These are phyloP conservation scores for Pseudogymnoascus sp. DNA, from an alignment of 2,329 filamentous ascomycete genomes.

Conservation along the genomic window DNA sequence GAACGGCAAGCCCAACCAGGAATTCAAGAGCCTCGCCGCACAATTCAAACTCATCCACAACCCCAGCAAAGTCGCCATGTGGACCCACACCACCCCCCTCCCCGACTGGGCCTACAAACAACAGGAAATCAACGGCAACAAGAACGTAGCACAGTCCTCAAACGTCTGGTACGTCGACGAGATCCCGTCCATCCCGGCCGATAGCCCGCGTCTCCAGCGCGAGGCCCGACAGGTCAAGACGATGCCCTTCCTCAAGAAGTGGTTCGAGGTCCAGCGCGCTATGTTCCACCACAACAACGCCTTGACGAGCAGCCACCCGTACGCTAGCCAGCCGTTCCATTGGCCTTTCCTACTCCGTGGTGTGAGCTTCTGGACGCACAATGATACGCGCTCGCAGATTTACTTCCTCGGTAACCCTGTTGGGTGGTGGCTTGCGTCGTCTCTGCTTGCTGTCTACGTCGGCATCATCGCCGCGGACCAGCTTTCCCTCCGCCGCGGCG, in stretches of 20 bases:
- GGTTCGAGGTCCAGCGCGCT: conserved; percentile 89
- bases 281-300: conserved; percentile 99
- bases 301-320: conserved; percentile 92
- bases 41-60: conserved; percentile 96
- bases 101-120: conserved; percentile 97
- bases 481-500: conserved; percentile 81
- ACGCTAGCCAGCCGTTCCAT: conserved; percentile 88
- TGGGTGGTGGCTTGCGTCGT: conserved; percentile 95
- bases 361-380: conserved; percentile 99
- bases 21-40: conserved; percentile 84
- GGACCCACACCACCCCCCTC: conserved; percentile 92
- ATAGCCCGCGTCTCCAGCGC: conserved; percentile 63
- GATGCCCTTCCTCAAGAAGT: conserved; percentile 86
- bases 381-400: conserved; percentile 90
- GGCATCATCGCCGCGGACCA: conserved; percentile 92
- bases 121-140: conserved; percentile 99
- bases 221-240: conserved; percentile 72
- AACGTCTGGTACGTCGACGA: conserved; percentile 95
- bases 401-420: conserved; percentile 97
- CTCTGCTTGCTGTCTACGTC: conserved; percentile 83
- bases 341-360: conserved; percentile 97
- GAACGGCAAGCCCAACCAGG: conserved; percentile 68
- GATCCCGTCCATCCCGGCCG: conserved; percentile 68
- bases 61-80: conserved; percentile 96
- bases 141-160: conserved; percentile 80